Percentiles rank a stretch among this genome's conserved stretches.
These are phyloP conservation scores for Larix kaempferi DNA, from an alignment of 75 land plant genomes.

Conservation along the genomic window DNA sequence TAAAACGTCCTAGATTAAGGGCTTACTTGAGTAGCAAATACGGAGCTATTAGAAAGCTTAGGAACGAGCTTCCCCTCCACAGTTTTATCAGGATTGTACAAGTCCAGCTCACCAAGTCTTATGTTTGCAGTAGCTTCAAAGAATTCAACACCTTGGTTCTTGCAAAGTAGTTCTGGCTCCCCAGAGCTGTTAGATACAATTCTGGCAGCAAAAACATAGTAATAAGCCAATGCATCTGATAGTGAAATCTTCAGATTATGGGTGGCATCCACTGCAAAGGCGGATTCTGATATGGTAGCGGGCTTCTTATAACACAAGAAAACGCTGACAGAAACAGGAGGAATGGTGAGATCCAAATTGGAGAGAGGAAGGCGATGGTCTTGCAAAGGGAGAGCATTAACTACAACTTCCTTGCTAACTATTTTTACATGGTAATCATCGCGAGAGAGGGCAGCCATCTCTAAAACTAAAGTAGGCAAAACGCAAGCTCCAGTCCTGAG, in stretches of 20 bases:
- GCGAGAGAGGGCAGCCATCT: no score
- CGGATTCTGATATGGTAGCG: no score
- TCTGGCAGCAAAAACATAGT: slow-evolving; percentile 40
- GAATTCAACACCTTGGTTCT: slow-evolving; percentile 46
- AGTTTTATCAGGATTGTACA: slow-evolving; percentile 27
- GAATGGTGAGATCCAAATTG: slow-evolving; percentile 39
- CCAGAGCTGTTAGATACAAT: slow-evolving; percentile 28
- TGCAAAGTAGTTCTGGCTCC: slow-evolving; percentile 43
- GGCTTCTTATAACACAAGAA: slow-evolving; percentile 45
- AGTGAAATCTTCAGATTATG: slow-evolving; percentile 28
- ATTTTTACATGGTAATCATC: slow-evolving; percentile 11
- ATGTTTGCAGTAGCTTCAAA: slow-evolving; percentile 24
- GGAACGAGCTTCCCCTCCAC: slow-evolving; percentile 49
- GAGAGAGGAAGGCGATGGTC: slow-evolving; percentile 42
- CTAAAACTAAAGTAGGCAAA: no score
- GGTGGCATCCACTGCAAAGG: neutral
- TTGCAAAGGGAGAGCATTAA: slow-evolving; percentile 24
- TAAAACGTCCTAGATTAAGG: no score
- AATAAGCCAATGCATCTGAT: slow-evolving; percentile 30
- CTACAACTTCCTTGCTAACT: slow-evolving; percentile 20
- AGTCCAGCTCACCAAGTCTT: slow-evolving; percentile 17
- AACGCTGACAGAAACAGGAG: slow-evolving; percentile 36
- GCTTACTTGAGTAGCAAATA: slow-evolving; percentile 40
- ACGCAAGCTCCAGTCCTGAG: no score
- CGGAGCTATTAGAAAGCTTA: slow-evolving; percentile 19